phyloP scores from a whole-genome alignment of 345 rosid genomes.

The Trapa bicornis region DNA sequence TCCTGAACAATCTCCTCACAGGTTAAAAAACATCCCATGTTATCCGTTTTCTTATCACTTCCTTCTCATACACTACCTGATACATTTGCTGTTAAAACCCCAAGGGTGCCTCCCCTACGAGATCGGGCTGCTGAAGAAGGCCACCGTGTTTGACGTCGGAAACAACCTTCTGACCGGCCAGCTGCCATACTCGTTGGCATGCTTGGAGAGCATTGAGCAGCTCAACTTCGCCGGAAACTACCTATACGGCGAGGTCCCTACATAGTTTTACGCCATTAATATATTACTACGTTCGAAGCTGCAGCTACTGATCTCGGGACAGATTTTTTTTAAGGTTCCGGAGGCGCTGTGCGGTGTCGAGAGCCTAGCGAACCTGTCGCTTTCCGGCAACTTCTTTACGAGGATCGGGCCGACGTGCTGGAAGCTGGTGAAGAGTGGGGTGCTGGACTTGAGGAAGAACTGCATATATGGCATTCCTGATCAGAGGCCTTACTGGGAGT shows the following conservation, averaged over 20 bases:
- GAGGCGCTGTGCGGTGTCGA: conserved; percentile 21
- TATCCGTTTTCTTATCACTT: background rate
- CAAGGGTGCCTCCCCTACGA: conserved; percentile 20
- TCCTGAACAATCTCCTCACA: conserved; percentile 20
- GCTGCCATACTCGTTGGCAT: conserved; percentile 30
- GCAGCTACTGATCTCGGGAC: background rate
- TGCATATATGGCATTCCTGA: conserved; percentile 23
- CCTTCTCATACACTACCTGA: no score
- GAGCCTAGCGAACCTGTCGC: conserved; percentile 18
- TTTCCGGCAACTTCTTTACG: conserved; percentile 32
- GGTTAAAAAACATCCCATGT: conserved; percentile 9
- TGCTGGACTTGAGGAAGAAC: conserved; percentile 26
- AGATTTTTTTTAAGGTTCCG: conserved; percentile 8
- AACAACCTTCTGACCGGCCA: conserved; percentile 30
- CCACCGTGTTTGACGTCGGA: conserved; percentile 27
- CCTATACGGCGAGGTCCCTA: conserved; percentile 19
- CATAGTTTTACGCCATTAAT: background rate
- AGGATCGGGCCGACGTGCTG: conserved; percentile 23
- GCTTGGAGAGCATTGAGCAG: conserved; percentile 24
- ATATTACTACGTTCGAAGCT: background rate
- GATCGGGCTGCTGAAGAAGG: conserved; percentile 21
- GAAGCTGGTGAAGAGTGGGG: conserved; percentile 15
- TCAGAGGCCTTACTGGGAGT: conserved; percentile 29
- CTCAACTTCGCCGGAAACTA: conserved; percentile 28
- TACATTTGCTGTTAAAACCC: background rate